Percentiles rank a stretch among this genome's conserved stretches.
Conservation (phyloP, 176 grass and related monocot genomes). For the Rhipidocladum racemiflorum region DNA sequence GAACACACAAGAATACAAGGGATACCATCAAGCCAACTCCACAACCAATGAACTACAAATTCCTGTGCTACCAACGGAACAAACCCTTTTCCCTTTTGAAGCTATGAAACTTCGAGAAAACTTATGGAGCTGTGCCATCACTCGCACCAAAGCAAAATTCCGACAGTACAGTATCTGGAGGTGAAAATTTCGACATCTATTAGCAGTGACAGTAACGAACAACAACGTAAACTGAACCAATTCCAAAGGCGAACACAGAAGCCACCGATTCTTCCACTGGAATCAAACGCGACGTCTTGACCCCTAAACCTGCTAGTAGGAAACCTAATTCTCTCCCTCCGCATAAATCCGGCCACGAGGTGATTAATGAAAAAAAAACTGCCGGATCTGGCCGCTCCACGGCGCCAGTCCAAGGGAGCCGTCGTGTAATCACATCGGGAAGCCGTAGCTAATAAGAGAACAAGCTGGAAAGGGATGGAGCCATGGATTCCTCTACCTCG, state of each 20-base stretch:
- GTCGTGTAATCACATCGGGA: background rate
- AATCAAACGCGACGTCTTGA: background rate
- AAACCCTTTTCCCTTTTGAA: background rate
- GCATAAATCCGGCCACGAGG: background rate
- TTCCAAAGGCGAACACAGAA: background rate
- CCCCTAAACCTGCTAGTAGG: background rate
- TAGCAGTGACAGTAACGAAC: background rate
- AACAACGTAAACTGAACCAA: background rate
- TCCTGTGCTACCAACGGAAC: background rate
- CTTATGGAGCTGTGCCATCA: background rate
- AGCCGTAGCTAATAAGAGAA: background rate
- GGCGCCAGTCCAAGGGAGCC: background rate
- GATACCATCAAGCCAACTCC: background rate
- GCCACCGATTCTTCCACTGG: background rate
- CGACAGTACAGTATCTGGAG: background rate
- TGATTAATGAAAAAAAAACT: background rate
- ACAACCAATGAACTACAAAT: background rate
- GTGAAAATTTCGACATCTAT: background rate
- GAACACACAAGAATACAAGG: background rate
- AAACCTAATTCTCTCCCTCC: background rate
- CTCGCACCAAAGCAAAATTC: background rate
- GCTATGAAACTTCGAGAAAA: background rate
- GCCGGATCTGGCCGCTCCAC: background rate
- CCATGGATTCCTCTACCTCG: background rate
- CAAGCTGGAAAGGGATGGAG: background rate